Evolutionary conservation across 192 early-diverging fungal genomes (phyloP).

Genomic region (Backusella macrospora): DNA sequence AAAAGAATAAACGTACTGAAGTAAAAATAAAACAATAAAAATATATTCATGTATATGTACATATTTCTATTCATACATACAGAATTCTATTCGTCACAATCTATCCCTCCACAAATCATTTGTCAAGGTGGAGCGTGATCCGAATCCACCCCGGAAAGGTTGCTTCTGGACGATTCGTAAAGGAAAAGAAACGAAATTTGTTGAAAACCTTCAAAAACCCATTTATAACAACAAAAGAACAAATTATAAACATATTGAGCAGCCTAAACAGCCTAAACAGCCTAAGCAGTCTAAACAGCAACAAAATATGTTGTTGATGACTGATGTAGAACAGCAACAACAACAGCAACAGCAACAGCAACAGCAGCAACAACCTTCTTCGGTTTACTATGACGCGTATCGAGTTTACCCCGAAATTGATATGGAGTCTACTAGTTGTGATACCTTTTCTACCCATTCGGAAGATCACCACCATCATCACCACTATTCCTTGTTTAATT

Average conservation of each 20-base stretch:
- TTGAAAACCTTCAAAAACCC: conserved; percentile 29
- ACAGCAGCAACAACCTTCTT: neutral
- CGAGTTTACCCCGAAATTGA: conserved; percentile 4
- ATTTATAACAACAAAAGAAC: conserved; percentile 9
- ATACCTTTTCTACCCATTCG: conserved; percentile 9
- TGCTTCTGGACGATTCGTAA: conserved; percentile 61
- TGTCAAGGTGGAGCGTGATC: conserved; percentile 64
- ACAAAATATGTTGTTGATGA: too few species aligned
- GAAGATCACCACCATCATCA: conserved; percentile 5
- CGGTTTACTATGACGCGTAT: conserved; percentile 9
- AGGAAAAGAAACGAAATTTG: conserved; percentile 29
- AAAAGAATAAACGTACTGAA: too few species aligned
- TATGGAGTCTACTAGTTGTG: conserved; percentile 4
- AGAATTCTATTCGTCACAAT: conserved; percentile 92
- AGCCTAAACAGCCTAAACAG: too few species aligned
- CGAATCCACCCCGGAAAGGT: conserved; percentile 60
- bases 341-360: too few species aligned
- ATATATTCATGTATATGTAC: neutral
- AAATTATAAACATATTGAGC: neutral
- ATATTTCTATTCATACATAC: conserved; percentile 33
- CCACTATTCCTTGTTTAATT: conserved; percentile 4
- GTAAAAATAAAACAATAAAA: too few species aligned
- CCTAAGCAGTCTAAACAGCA: too few species aligned
- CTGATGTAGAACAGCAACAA: too few species aligned
- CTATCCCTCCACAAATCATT: conserved; percentile 84